Evolutionary conservation across 495 filamentous ascomycete genomes (phyloP).

Genomic region (Tuber brumale): DNA sequence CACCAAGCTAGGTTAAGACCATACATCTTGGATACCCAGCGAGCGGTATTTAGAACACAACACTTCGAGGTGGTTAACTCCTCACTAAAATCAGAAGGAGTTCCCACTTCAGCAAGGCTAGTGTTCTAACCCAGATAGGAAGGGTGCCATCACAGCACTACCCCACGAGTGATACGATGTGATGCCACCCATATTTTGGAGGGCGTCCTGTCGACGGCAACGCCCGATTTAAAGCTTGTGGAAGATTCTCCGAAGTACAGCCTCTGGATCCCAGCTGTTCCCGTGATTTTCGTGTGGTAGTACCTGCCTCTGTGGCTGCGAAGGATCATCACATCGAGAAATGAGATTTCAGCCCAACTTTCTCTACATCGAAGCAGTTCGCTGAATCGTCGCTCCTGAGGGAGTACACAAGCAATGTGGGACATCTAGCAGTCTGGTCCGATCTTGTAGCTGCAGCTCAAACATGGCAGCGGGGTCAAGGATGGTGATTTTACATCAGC

Average conservation of each 20-base stretch:
- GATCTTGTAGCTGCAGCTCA: background rate
- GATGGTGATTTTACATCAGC: background rate
- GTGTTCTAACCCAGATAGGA: background rate
- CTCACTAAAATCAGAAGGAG: no score
- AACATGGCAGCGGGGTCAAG: background rate
- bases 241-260: background rate
- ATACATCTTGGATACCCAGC: background rate
- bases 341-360: background rate
- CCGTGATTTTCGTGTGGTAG: background rate
- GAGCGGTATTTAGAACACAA: background rate
- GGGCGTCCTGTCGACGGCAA: background rate
- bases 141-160: background rate
- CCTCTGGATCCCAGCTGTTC: background rate
- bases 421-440: background rate
- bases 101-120: background rate
- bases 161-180: background rate
- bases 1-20: background rate
- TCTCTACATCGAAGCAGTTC: background rate
- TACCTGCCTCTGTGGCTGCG: background rate
- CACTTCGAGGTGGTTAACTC: background rate
- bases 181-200: background rate
- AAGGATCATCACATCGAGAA: background rate
- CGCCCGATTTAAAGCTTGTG: background rate
- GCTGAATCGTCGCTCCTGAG: no score
- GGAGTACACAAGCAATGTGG: background rate